Base-by-base conservation (phyloP, 106 monocot genomes). In the Dendrobium nobile region DNA sequence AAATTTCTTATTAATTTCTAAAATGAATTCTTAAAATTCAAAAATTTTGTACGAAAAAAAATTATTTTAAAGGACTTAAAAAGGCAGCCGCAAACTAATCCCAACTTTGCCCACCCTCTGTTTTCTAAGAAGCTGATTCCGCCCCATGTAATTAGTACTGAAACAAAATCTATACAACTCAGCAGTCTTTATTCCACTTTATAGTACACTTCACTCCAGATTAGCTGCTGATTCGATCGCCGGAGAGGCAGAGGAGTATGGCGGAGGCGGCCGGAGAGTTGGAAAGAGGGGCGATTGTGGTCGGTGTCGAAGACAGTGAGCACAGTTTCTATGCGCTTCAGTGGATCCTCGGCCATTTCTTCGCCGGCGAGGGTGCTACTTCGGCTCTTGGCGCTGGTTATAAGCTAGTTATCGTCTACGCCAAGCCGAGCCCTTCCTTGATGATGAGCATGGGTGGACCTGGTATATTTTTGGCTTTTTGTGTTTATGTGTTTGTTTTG, bases 231-330 rank as follows among this genome's bases (percentile, higher is more conserved):
- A 54, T 54, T 54, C 6, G 54, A 65, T n/a, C 64, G 64, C 20
- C 64, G 64, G 64, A 24, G n/a, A 65, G 22, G 18, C 9, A 17
- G n/a, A 65, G 18, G 64, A 16, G 64, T 6, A 22, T 20, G 64
- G 64, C 64, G 16, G 64, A 22, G 37, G 37, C 37, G 18, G 64
- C 16, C 64, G 0, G 64, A 64, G 64, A 18, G 64, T 1, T 7
- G 58, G 80, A 67, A 85, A 73, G 64, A 82, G 9, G 75, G 80
- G 76, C 56, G 78, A 86, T 88, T 86, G 88, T 88, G 80, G 84
- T 91, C 59, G 91, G 86, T 41, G 77, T 91, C 75, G 91, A 91
- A 77, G 91, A 91, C 72, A 88, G 88, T 86, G 91, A 91, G 54
- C 88, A 83, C 80, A 88, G 91, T 80, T 82, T 75, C 84, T 91